A percentile compares a stretch with the other conserved stretches of the same genome.
Conservation (phyloP, 768 basidiomycete genomes). For the Tricholoma flavovirens region DNA sequence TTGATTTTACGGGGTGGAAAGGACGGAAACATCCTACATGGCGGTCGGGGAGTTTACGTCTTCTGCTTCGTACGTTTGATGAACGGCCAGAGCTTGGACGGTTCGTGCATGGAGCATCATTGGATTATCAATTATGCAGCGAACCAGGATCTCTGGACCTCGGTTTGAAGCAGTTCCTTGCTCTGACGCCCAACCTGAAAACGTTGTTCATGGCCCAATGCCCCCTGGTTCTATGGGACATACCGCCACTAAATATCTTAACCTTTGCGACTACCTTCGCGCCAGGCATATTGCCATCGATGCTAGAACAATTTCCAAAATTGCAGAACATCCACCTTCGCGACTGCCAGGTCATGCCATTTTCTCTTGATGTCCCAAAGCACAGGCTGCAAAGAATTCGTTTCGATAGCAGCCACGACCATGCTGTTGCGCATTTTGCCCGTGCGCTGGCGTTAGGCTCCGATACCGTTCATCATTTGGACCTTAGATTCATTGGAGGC, state of each 20-base stretch:
- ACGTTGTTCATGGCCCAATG: slow-evolving; percentile 23
- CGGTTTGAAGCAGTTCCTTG: slow-evolving; percentile 19
- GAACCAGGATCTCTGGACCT: slow-evolving; percentile 17
- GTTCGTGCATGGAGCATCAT: slow-evolving; percentile 16
- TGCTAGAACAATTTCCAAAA: slow-evolving; percentile 19
- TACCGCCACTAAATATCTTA: slow-evolving; percentile 12
- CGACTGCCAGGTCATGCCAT: slow-evolving; percentile 21
- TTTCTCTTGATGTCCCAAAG: slow-evolving; percentile 15
- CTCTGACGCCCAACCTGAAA: slow-evolving; percentile 18
- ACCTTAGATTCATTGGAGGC: slow-evolving; percentile 25
- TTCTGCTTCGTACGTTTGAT: slow-evolving; percentile 22
- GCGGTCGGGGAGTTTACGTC: slow-evolving; percentile 21
- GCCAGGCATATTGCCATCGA: slow-evolving; percentile 21
- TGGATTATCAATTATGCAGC: slow-evolving; percentile 22
- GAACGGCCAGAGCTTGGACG: slow-evolving; percentile 20
- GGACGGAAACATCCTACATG: slow-evolving; percentile 24
- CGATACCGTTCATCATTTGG: slow-evolving; percentile 16
- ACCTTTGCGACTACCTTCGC: slow-evolving; percentile 25
- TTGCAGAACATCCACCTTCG: slow-evolving; percentile 22
- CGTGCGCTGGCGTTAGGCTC: slow-evolving; percentile 18
- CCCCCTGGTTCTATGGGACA: slow-evolving; percentile 23
- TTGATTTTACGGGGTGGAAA: slow-evolving; percentile 27
- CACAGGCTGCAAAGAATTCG: slow-evolving; percentile 20
- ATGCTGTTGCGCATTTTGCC: slow-evolving; percentile 19
- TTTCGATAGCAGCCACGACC: slow-evolving; percentile 23